Evolutionary conservation across 2,329 filamentous ascomycete species (phyloP), one percentile per base, ranked within the genome.

Genomic region (Paracamarosporium sp.): DNA sequence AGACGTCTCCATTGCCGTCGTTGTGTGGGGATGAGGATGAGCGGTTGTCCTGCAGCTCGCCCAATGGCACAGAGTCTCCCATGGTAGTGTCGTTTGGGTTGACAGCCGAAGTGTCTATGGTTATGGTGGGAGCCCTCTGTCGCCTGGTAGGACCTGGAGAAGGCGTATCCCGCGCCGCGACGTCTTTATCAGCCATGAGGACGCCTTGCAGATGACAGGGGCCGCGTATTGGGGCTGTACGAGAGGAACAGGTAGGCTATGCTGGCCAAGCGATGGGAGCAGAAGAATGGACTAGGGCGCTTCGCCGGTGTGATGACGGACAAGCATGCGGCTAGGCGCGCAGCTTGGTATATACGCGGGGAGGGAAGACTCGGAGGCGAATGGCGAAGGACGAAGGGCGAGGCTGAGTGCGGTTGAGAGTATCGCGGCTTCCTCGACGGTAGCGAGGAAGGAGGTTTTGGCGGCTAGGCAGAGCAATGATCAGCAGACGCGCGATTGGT

Each of bases 91-190:
- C 73, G 69, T 71, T 73, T 55, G 68, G 64, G 58, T 75, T 75
- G 52, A 81, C 79, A 57, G 80, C 80, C 60, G 81, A 82, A 6
- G 81, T 83, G 70, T 83, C 80, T 60, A 83, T 82, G 53, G 81
- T 83, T 58, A 83, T 83, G 51, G 81, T 83, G 31, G 81, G 81
- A 57, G 81, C 81, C 53, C 81, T 70, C 57, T 76, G 72, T 53
- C 77, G 68, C 61, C 70, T 65, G 50, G 25, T 57, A 62, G 74
- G 72, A 47, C 66, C 73, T 12, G 69, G 68, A 22, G 70, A 71
- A 27, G 68, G 67, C 40, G 66, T 66, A 40, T 66, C 56, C 33
- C 67, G 63, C 54, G 63, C 60, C 36, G 62, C 62, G 20, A 50
- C 40, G 47, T 60, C 66, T 55, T 69, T 65, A n/a, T 72, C 66